phyloP scores from a whole-genome alignment of 2,329 filamentous ascomycete genomes.

The Aspergillus tubingensis region DNA sequence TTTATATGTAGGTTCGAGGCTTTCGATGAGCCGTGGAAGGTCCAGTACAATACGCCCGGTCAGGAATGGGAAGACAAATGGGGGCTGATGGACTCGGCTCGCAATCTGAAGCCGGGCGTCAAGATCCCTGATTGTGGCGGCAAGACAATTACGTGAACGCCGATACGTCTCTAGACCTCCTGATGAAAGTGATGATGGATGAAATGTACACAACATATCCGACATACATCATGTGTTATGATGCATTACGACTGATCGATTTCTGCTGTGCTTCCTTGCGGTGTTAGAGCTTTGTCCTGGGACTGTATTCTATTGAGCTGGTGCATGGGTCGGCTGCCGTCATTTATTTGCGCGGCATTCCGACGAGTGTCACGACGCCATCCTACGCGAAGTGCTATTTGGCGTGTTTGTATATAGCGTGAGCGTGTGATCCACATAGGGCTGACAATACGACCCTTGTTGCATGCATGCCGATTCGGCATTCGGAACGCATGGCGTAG shows the following conservation, averaged over 20 bases:
- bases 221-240: conserved; percentile 20
- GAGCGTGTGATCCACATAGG: background rate
- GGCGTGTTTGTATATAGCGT: conserved; percentile 6
- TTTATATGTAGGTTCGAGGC: conserved; percentile 69
- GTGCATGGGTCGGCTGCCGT: background rate
- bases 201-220: conserved; percentile 20
- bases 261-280: conserved; percentile 6
- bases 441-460: background rate
- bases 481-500: background rate
- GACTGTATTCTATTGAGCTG: conserved; percentile 17
- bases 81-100: conserved; percentile 84
- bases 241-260: conserved; percentile 9
- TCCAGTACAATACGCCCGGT: conserved; percentile 64
- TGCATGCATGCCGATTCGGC: background rate
- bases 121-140: conserved; percentile 86
- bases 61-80: conserved; percentile 93
- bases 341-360: background rate
- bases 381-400: background rate
- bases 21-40: conserved; percentile 97
- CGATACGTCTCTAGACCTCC: background rate
- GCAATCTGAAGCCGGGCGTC: conserved; percentile 80
- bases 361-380: background rate
- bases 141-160: conserved; percentile 57
- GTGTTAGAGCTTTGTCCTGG: conserved; percentile 12
- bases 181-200: conserved; percentile 6